A percentile compares a stretch with the other conserved stretches of the same genome.
phyloP scores from a whole-genome alignment of 768 basidiomycete genomes.

The Tylopilus sp. region DNA sequence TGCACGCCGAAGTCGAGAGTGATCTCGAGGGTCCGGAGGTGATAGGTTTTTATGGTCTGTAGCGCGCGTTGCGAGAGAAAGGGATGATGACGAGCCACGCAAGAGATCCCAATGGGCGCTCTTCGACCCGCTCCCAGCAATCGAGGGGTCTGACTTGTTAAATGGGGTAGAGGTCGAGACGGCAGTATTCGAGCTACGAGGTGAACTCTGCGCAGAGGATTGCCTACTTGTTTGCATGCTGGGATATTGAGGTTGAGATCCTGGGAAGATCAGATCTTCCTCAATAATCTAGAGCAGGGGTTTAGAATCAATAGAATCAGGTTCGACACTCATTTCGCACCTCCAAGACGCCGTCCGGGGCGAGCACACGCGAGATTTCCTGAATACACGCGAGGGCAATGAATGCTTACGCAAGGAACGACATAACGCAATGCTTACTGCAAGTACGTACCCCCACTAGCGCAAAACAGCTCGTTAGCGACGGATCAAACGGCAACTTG shows the following conservation, averaged over 20 bases:
- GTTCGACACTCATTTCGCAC: conserved; percentile 33
- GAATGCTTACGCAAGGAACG: conserved; percentile 15
- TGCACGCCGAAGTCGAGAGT: conserved; percentile 54
- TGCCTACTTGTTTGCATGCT: conserved; percentile 3
- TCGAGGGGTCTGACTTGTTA: conserved; percentile 24
- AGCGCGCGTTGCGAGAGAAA: conserved; percentile 20
- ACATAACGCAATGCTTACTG: conserved; percentile 39
- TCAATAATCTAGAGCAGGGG: conserved; percentile 54
- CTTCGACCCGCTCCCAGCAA: conserved; percentile 14
- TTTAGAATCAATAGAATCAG: conserved; percentile 2
- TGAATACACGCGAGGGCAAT: conserved; percentile 25
- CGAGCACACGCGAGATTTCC: conserved; percentile 68
- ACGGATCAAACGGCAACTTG: conserved; percentile 1
- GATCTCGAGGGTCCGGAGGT: conserved; percentile 52
- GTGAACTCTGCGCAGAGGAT: conserved; percentile 24
- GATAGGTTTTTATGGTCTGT: conserved; percentile 8
- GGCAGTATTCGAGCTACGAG: conserved; percentile 28
- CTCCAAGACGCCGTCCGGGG: conserved; percentile 61
- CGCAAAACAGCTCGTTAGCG: conserved; percentile 17
- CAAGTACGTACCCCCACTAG: conserved; percentile 64
- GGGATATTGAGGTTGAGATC: conserved; percentile 24
- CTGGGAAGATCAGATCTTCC: conserved; percentile 70
- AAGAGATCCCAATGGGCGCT: conserved; percentile 9
- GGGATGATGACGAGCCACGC: conserved; percentile 17
- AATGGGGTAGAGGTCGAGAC: conserved; percentile 17